These are phyloP conservation scores for Ogataea methanolica DNA, from an alignment of 805 yeast genomes.

Conservation along the genomic window DNA sequence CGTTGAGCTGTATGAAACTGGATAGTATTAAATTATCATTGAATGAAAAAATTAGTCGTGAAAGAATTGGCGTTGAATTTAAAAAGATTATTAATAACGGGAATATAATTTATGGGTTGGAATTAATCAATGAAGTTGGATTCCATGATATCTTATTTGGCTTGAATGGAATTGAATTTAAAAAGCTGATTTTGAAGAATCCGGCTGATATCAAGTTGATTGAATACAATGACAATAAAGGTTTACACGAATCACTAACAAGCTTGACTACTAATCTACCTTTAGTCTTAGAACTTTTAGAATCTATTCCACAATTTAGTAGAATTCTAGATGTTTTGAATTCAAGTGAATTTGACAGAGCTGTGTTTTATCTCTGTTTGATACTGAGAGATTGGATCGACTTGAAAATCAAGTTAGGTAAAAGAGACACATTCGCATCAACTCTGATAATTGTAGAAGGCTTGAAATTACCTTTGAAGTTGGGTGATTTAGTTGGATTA, in stretches of 20 bases:
- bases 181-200: conserved; percentile 1
- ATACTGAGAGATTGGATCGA: conserved; percentile 48
- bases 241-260: conserved; percentile 13
- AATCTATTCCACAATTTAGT: conserved; percentile 1
- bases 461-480: conserved; percentile 55
- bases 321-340: conserved; percentile 17
- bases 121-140: conserved; percentile 48
- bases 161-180: conserved; percentile 29
- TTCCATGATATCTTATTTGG: conserved; percentile 54
- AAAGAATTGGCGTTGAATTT: conserved; percentile 83
- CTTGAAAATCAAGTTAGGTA: conserved; percentile 25
- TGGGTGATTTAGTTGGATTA: conserved; percentile 45
- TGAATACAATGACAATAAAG: conserved; percentile 10
- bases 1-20: conserved; percentile 61
- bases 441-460: conserved; percentile 63
- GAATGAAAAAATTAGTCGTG: conserved; percentile 74
- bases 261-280: conserved; percentile 18
- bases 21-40: conserved; percentile 55
- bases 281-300: conserved; percentile 15
- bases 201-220: conserved; percentile 7
- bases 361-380: conserved; percentile 42
- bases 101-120: conserved; percentile 60
- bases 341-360: conserved; percentile 18
- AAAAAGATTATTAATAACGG: conserved; percentile 67
- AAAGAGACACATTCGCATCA: conserved; percentile 34